Evolutionary conservation across 2,329 filamentous ascomycete species (phyloP).

Genomic region (Pseudocercospora macadamiae): DNA sequence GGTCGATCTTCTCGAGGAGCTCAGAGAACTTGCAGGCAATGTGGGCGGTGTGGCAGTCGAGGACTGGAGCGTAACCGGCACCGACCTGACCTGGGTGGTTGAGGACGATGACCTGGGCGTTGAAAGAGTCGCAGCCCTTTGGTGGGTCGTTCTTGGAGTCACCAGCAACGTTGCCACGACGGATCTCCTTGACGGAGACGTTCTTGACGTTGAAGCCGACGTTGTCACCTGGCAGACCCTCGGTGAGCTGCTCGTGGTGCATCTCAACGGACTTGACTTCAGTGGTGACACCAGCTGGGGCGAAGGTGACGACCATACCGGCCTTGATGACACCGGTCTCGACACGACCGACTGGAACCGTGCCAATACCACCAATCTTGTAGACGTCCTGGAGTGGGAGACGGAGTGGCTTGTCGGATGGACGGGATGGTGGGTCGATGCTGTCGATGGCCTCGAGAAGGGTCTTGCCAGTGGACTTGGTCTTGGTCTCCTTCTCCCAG

Average conservation of each 20-base stretch:
- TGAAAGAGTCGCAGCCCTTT: constrained; percentile 86
- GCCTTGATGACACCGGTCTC: constrained; percentile 94
- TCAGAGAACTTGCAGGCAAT: constrained; percentile 99
- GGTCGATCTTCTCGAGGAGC: constrained; percentile 99
- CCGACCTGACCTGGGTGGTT: constrained; percentile 99
- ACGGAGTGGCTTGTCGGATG: constrained; percentile 98
- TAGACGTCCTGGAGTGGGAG: constrained; percentile 99
- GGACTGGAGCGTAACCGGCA: constrained; percentile 97
- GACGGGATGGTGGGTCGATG: constrained; percentile 90
- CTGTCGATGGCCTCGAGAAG: constrained; percentile 98
- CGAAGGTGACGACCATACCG: constrained; percentile 95
- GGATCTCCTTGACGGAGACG: constrained; percentile 99
- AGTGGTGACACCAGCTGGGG: constrained; percentile 98
- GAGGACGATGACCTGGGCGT: constrained; percentile 99
- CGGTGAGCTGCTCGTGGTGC: constrained; percentile 98
- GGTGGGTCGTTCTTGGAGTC: constrained; percentile 99
- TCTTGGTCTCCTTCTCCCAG: constrained; percentile 98
- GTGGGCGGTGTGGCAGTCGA: constrained; percentile 99
- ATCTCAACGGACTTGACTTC: constrained; percentile 99
- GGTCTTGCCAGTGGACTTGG: constrained; percentile 90
- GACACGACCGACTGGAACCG: constrained; percentile 99
- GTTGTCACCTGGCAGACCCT: constrained; percentile 99
- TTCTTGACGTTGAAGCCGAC: constrained; percentile 99
- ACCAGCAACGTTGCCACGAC: constrained; percentile 99
- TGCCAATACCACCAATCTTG: constrained; percentile 99